Base-by-base conservation (phyloP, 306 rosid species). In the Cucurbita moschata region DNA sequence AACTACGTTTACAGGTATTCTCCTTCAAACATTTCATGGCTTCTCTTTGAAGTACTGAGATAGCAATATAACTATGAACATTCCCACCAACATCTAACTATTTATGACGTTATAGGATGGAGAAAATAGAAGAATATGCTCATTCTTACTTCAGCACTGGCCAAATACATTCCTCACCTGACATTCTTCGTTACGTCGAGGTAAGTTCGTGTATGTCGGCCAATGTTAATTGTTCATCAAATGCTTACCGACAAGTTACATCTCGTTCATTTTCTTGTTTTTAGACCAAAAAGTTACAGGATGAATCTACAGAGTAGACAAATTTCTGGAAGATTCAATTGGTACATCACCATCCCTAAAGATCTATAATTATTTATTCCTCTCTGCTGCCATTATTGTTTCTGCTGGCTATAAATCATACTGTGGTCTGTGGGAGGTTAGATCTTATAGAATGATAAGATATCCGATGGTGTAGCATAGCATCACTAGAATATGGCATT, bases 1-100 rank as follows among this genome's bases (percentile, higher is more conserved):
- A 93, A 93, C 83, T 90, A 93, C 77, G 92, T 93, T 58, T 93
- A 93, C 83, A 81, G 91, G 98, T 88, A 83, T 71, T 77, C 77
- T 60, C 78, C 56, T 72, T 66, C 61, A 30, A 72, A 46, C 77
- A n/a, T 23, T 18, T 54, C 49, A 23, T 49, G 16, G 15, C 56
- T 61, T 72, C 35, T 76, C 49, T 74, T 12, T 38, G 19, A 18
- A 4, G 74, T 67, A 9, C 55, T 44, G 35, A 30, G 35, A 30
- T 30, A 30, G 35, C 35, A 2, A 21, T 43, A 53, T 4, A 21
- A 19, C 12, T n/a, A 14, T 38, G 10, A 62, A 38, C 1, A 38
- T 38, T 50, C 54, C 54, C 19, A 13, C 16, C 40, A 59, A 30
- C 65, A 30, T 59, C 16, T 7, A 35, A 59, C 65, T 59, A 62